Percentiles rank a stretch among this genome's conserved stretches.
Conservation (phyloP, 306 rosid species). For the Dalbergia oliveri region DNA sequence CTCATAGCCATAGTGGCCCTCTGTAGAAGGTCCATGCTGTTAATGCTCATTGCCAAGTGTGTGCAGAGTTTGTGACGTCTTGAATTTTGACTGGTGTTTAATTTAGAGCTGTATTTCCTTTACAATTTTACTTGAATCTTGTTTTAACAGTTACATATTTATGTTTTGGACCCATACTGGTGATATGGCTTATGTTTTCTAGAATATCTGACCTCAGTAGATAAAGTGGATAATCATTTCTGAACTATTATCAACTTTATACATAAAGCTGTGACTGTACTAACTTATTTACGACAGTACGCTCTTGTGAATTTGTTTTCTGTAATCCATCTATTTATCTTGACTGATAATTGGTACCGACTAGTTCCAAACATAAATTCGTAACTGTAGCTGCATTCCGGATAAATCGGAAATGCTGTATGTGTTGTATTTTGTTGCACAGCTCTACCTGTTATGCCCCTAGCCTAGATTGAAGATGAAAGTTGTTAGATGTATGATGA, state of each 20-base stretch:
- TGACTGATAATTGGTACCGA: background rate
- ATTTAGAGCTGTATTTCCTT: background rate
- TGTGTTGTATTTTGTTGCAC: no score
- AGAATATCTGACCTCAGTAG: background rate
- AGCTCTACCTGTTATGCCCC: no score
- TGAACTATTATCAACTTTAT: background rate
- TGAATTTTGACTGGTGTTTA: conserved; percentile 20
- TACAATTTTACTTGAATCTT: background rate
- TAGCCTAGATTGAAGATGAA: no score
- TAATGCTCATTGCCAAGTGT: conserved; percentile 6
- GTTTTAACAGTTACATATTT: background rate
- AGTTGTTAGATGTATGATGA: no score
- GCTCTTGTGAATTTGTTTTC: background rate
- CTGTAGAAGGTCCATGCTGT: background rate
- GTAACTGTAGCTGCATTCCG: background rate
- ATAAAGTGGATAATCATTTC: background rate
- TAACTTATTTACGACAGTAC: background rate
- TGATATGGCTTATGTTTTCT: conserved; percentile 15
- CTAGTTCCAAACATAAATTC: background rate
- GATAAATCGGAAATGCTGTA: no score
- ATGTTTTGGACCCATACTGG: conserved; percentile 19
- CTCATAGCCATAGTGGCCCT: background rate
- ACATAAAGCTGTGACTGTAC: background rate
- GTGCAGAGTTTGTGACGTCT: conserved; percentile 17
- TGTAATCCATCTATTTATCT: background rate